phyloP scores from a whole-genome alignment of 805 yeast species.

The Saccharomycopsis oosterbeekiorum region DNA sequence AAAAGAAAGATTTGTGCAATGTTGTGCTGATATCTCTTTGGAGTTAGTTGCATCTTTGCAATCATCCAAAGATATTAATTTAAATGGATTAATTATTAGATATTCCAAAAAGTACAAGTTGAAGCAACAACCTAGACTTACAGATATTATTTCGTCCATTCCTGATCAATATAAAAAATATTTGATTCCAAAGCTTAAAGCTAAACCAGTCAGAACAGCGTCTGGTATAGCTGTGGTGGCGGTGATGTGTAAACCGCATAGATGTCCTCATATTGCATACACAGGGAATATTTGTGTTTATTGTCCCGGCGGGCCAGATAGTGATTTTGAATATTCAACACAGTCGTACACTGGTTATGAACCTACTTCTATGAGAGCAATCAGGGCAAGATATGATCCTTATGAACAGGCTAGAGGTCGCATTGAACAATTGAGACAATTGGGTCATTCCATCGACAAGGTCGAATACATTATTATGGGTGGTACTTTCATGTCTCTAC shows the following conservation, averaged over 20 bases:
- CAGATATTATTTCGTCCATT: slow-evolving; percentile 89
- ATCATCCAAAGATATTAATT: slow-evolving; percentile 66
- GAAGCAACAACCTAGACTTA: slow-evolving; percentile 85
- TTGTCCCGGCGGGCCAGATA: slow-evolving; percentile 99
- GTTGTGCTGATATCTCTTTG: slow-evolving; percentile 85
- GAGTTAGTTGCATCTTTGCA: slow-evolving; percentile 75
- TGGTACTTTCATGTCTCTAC: slow-evolving; percentile 95
- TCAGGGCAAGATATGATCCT: slow-evolving; percentile 95
- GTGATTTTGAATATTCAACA: slow-evolving; percentile 95
- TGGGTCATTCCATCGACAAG: slow-evolving; percentile 94
- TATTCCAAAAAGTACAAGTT: slow-evolving; percentile 85
- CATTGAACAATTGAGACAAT: slow-evolving; percentile 86
- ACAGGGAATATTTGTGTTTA: slow-evolving; percentile 98
- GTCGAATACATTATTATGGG: slow-evolving; percentile 99
- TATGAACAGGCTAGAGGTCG: slow-evolving; percentile 98
- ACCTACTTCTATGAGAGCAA: slow-evolving; percentile 99
- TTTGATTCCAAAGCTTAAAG: slow-evolving; percentile 84
- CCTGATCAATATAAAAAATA: slow-evolving; percentile 94
- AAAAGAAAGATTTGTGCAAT: slow-evolving; percentile 83
- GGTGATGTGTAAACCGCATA: slow-evolving; percentile 97
- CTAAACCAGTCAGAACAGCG: slow-evolving; percentile 98
- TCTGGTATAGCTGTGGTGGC: slow-evolving; percentile 99
- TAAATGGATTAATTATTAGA: slow-evolving; percentile 81
- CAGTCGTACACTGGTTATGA: slow-evolving; percentile 98
- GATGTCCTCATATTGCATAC: slow-evolving; percentile 98